Evolutionary conservation across 108 stramenopile species (phyloP).

Genomic region (Pseudonitzschia delicatissima): DNA sequence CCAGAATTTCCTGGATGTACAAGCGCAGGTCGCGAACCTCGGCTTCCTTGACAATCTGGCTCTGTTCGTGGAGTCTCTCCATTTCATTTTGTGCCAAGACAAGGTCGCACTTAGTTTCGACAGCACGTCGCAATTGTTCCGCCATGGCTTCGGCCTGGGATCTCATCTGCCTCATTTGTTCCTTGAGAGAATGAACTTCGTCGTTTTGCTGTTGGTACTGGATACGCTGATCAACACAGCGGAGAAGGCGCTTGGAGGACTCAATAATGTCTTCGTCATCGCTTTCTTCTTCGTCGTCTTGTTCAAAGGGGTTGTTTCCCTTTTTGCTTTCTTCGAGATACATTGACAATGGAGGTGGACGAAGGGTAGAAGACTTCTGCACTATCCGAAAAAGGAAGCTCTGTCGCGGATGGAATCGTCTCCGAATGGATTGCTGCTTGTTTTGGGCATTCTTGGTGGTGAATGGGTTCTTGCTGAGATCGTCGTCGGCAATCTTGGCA

Average conservation of each 20-base stretch:
- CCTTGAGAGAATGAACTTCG: constrained; percentile 34
- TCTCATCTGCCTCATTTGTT: constrained; percentile 34
- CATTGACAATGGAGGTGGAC: neutral
- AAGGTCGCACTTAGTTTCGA: constrained; percentile 49
- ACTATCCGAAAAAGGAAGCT: neutral
- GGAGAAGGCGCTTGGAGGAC: constrained; percentile 33
- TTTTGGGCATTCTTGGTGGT: neutral
- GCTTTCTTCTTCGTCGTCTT: constrained; percentile 14
- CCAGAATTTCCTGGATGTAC: constrained; percentile 26
- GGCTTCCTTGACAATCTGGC: constrained; percentile 24
- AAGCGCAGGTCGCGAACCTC: constrained; percentile 23
- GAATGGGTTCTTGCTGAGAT: constrained; percentile 13
- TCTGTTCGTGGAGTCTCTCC: constrained; percentile 40
- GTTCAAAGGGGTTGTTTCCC: neutral
- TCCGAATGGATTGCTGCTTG: neutral
- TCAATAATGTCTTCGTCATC: constrained; percentile 29
- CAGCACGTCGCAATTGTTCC: constrained; percentile 47
- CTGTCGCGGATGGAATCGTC: too few species aligned
- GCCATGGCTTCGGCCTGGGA: constrained; percentile 39
- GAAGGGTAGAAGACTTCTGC: neutral
- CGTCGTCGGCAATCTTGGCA: neutral
- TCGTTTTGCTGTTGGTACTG: constrained; percentile 39
- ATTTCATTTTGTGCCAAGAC: constrained; percentile 54
- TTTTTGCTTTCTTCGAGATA: neutral
- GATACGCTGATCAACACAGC: constrained; percentile 31